Conservation (phyloP, 2,329 filamentous ascomycete genomes). For the Byssothecium circinans region DNA sequence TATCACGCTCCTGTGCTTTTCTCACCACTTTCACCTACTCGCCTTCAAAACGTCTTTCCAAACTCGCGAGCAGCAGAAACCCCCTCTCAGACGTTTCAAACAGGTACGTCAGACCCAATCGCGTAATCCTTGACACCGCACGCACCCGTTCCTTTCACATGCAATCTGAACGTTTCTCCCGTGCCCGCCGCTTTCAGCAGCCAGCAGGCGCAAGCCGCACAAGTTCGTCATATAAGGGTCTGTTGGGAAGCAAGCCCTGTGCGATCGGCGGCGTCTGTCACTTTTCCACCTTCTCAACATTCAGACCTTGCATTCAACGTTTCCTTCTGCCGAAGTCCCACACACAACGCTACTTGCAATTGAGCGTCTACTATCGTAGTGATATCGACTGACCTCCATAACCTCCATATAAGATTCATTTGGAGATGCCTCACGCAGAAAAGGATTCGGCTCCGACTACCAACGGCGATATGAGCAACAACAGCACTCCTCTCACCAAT, state of each 20-base stretch:
- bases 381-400: too few relatives aligned
- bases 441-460: slow-evolving; percentile 20
- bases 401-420: neutral
- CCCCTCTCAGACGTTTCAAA: too few relatives aligned
- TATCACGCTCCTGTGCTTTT: too few relatives aligned
- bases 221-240: neutral
- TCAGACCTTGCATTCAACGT: neutral
- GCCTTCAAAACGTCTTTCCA: too few relatives aligned
- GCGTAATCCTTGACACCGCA: too few relatives aligned
- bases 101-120: too few relatives aligned
- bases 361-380: too few relatives aligned
- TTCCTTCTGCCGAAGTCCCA: neutral
- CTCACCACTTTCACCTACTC: too few relatives aligned
- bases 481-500: slow-evolving; percentile 39
- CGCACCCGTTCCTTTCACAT: too few relatives aligned
- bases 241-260: neutral
- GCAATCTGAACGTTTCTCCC: neutral
- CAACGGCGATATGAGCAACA: slow-evolving; percentile 38
- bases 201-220: neutral
- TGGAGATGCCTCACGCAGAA: slow-evolving; percentile 38
- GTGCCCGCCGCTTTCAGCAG: slow-evolving; percentile 8
- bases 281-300: neutral
- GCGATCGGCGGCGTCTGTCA: neutral
- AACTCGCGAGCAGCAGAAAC: too few relatives aligned
- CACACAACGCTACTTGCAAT: too few relatives aligned